phyloP scores from a whole-genome alignment of 257 asterid species.

The Przewalskia tangutica region DNA sequence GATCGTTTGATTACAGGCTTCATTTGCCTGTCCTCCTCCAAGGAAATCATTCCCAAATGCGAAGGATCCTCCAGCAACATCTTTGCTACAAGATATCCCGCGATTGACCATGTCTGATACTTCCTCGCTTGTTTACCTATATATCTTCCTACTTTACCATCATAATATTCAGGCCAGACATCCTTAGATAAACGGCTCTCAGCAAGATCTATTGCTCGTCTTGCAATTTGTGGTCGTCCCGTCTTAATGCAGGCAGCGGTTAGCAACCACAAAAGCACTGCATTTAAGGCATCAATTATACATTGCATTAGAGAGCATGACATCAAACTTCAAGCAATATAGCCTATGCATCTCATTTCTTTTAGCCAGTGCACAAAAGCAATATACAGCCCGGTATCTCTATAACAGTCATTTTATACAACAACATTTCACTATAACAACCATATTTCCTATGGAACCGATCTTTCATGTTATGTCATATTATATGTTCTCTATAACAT shows the following conservation, averaged over 20 bases:
- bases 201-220: conserved; percentile 61
- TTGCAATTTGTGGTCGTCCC: conserved; percentile 65
- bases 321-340: no score
- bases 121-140: conserved; percentile 70
- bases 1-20: conserved; percentile 55
- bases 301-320: background rate
- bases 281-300: conserved; percentile 3
- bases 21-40: conserved; percentile 73
- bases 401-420: no score
- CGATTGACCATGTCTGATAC: conserved; percentile 70
- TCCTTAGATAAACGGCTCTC: conserved; percentile 73
- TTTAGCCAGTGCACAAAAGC: no score
- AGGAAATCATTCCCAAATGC: conserved; percentile 70
- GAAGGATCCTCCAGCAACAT: conserved; percentile 85
- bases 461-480: no score
- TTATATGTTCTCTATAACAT: no score
- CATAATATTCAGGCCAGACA: conserved; percentile 69
- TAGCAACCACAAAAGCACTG: conserved; percentile 70
- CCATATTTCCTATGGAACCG: no score
- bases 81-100: conserved; percentile 69
- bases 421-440: no score
- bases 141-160: conserved; percentile 56
- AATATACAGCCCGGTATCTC: no score
- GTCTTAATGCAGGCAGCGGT: conserved; percentile 72
- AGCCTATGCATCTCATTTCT: no score